These are phyloP conservation scores for Somion occarium DNA, from an alignment of 1,284 basidiomycete genomes.

Conservation along the genomic window DNA sequence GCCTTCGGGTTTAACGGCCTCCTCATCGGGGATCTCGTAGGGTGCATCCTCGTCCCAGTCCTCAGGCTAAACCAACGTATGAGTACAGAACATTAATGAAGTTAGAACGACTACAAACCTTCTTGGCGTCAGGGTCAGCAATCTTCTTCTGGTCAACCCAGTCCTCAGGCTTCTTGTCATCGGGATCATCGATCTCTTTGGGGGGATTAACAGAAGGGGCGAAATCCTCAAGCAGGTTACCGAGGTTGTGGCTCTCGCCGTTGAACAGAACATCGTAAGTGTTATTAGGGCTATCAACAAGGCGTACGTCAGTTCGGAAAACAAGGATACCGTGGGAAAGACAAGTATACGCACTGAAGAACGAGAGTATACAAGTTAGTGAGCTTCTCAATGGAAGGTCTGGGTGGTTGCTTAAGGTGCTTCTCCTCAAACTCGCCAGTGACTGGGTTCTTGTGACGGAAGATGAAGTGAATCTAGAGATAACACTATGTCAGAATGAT, in stretches of 20 bases:
- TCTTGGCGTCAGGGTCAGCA: constrained; percentile 79
- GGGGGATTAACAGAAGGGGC: constrained; percentile 92
- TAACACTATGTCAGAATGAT: neutral
- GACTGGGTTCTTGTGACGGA: constrained; percentile 92
- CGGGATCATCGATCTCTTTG: constrained; percentile 90
- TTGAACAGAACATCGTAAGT: constrained; percentile 94
- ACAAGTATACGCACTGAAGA: constrained; percentile 60
- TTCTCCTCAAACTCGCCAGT: constrained; percentile 96
- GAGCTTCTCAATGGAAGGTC: constrained; percentile 83
- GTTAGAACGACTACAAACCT: constrained; percentile 40
- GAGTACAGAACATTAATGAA: neutral
- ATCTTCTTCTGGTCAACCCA: constrained; percentile 95
- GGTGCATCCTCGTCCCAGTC: constrained; percentile 98
- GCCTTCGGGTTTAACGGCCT: constrained; percentile 88
- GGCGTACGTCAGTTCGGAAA: constrained; percentile 1
- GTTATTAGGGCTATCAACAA: constrained; percentile 77
- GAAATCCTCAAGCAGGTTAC: constrained; percentile 92
- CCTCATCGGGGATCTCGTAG: constrained; percentile 83
- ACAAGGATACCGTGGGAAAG: neutral
- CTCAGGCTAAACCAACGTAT: constrained; percentile 50
- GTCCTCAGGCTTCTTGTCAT: constrained; percentile 85
- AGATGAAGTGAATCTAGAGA: constrained; percentile 88
- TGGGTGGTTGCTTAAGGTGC: constrained; percentile 82
- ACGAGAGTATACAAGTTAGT: constrained; percentile 93
- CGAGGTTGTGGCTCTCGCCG: constrained; percentile 76